A percentile compares a stretch with the other conserved stretches of the same genome.
phyloP scores from a whole-genome alignment of 2,329 filamentous ascomycete genomes.

The Rutstroemia sydowiana region DNA sequence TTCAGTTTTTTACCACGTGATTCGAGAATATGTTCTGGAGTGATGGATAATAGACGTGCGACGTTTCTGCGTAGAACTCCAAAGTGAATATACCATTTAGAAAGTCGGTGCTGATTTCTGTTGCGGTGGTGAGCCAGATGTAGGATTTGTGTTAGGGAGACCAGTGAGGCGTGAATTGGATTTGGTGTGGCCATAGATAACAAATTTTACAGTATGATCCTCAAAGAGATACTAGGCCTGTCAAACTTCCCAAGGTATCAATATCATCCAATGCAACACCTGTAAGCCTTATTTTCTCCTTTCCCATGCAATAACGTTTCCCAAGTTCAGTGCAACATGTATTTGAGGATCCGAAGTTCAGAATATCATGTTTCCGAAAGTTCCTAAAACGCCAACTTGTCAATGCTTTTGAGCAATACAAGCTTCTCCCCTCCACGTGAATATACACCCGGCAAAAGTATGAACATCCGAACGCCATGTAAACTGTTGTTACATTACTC shows the following conservation, averaged over 20 bases:
- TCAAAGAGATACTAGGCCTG: no score
- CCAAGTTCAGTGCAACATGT: no score
- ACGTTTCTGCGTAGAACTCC: conserved; percentile 62
- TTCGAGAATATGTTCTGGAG: conserved; percentile 4
- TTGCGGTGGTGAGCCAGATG: conserved; percentile 74
- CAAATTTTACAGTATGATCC: no score
- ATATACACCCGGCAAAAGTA: neutral
- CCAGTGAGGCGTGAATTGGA: conserved; percentile 1
- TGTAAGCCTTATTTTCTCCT: no score
- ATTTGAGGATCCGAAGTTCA: no score
- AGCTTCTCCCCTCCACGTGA: neutral
- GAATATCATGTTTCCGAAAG: no score
- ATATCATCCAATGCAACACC: no score
- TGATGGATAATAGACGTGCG: conserved; percentile 40
- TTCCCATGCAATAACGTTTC: no score
- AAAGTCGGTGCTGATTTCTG: conserved; percentile 79
- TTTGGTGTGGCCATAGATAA: neutral
- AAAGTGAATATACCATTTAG: conserved; percentile 76
- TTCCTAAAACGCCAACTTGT: neutral
- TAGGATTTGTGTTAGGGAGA: conserved; percentile 47
- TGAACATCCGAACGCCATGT: neutral
- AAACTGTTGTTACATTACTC: conserved; percentile 35
- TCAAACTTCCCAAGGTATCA: no score
- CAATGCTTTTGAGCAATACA: neutral
- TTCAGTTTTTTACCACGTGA: conserved; percentile 3